Base-by-base conservation (phyloP, 2,329 filamentous ascomycete species). In the Kalmusia sp. region DNA sequence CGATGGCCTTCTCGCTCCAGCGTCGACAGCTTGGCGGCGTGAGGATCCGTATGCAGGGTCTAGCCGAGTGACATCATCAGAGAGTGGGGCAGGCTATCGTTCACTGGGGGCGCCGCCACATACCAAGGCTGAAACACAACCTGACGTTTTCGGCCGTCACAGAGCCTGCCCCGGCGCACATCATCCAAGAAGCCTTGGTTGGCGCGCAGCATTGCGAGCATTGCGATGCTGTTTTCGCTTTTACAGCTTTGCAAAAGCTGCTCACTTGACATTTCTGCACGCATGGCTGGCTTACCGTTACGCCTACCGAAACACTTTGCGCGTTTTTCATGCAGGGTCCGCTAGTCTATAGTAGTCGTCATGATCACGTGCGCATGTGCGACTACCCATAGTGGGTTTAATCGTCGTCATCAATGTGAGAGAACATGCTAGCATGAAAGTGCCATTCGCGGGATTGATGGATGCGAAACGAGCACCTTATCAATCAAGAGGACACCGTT, bases 21-120 rank as follows among this genome's bases (percentile, higher is more conserved):
- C 9, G 3, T 12, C n/a, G 17, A n/a, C n/a, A 22, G 9, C 27
- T 25, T 25, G 43, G 30, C 30, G 43, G 12, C 25, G 21, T 31
- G 28, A 3, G 17, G 30, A 46, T 35, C 43, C 8, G 8, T 3
- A 34, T 45, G 27, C 47, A 50, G 47, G 47, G 47, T 50, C 47
- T 43, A 24, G 30, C 43, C 14, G 21, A 25, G 25, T 46, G 43
- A 46, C 30, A 35, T 46, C 43, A 46, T 15, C 8, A 46, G 3
- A 21, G 11, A 31, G 30, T 17, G 30, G 41, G 45, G 24, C 45
- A 14, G 9, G 21, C 15, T 11, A 19, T 27, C 14, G 34, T 37
- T 22, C 21, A 3, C 17, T 6, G 6, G 12, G 12, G 6, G 31
- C 15, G 8, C 22, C 17, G 30, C 41, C 41, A 19, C 41, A 34